A percentile compares a stretch with the other conserved stretches of the same genome.
Evolutionary conservation across 106 monocot species (phyloP).

Genomic region (Narthecium ossifragum): DNA sequence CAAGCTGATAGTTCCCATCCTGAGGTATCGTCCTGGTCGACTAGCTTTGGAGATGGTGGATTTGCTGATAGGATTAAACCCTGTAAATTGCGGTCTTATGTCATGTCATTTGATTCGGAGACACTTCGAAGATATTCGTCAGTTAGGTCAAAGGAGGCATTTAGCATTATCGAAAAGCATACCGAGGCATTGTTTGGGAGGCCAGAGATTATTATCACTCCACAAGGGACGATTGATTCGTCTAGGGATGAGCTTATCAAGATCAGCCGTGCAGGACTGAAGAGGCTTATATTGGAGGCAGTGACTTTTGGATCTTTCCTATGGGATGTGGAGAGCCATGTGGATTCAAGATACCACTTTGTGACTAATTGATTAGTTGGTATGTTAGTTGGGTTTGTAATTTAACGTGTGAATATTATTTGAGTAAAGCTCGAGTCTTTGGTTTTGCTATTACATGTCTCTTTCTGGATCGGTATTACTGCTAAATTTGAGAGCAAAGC

Average conservation of each 20-base stretch:
- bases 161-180: constrained; percentile 75
- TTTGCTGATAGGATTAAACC: constrained; percentile 29
- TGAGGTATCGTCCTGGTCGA: constrained; percentile 24
- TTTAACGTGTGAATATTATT: too few relatives aligned
- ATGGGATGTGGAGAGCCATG: constrained; percentile 91
- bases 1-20: constrained; percentile 22
- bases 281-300: constrained; percentile 77
- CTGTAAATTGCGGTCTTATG: constrained; percentile 50
- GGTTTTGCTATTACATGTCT: too few relatives aligned
- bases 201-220: constrained; percentile 54
- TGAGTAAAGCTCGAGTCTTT: too few relatives aligned
- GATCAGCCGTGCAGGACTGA: constrained; percentile 65
- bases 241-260: constrained; percentile 71
- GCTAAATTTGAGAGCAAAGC: too few relatives aligned
- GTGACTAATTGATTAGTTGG: constrained; percentile 38
- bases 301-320: constrained; percentile 90
- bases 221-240: constrained; percentile 48
- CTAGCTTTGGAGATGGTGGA: constrained; percentile 20
- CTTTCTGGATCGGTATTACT: too few relatives aligned
- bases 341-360: constrained; percentile 82
- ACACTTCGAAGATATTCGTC: constrained; percentile 63
- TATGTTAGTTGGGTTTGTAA: too few relatives aligned
- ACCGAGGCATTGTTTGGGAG: constrained; percentile 79
- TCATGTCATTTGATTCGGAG: constrained; percentile 76
- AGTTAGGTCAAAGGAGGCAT: constrained; percentile 76